phyloP scores from a whole-genome alignment of 2,329 filamentous ascomycete species.

The Zymoseptoria ardabiliae region DNA sequence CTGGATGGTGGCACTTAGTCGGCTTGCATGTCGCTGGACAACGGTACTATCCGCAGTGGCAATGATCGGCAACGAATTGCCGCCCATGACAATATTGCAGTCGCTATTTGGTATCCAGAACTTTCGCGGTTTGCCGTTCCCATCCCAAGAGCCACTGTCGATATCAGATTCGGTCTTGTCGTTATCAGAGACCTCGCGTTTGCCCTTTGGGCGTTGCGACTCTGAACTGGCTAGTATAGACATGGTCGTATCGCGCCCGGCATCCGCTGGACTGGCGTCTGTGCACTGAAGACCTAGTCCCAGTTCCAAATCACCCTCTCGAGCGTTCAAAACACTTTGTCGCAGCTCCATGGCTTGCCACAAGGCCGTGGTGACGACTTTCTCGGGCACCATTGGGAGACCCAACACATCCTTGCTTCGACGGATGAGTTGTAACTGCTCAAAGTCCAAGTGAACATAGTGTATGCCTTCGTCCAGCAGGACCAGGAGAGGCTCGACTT shows the following conservation, averaged over 20 bases:
- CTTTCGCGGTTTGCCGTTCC: conserved; percentile 47
- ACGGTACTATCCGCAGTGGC: conserved; percentile 37
- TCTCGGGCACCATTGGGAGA: conserved; percentile 48
- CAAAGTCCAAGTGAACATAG: conserved; percentile 53
- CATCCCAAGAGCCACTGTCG: conserved; percentile 47
- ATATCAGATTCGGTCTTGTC: conserved; percentile 18
- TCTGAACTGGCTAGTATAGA: conserved; percentile 20
- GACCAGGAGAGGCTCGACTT: conserved; percentile 49
- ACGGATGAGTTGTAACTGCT: conserved; percentile 50
- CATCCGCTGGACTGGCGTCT: conserved; percentile 18
- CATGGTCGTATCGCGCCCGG: conserved; percentile 22
- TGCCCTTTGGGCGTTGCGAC: conserved; percentile 34
- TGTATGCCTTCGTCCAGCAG: conserved; percentile 53
- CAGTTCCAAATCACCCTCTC: conserved; percentile 46
- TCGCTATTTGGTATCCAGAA: conserved; percentile 52
- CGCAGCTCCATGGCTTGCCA: conserved; percentile 53
- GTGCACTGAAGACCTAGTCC: conserved; percentile 42
- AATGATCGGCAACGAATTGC: conserved; percentile 45
- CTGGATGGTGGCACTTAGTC: conserved; percentile 45
- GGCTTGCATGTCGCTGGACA: conserved; percentile 39
- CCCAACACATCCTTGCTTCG: conserved; percentile 46
- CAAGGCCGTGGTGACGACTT: conserved; percentile 48
- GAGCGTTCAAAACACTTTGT: conserved; percentile 48
- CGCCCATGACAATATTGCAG: conserved; percentile 49
- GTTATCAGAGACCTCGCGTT: conserved; percentile 31